Evolutionary conservation across 2,329 filamentous ascomycete species (phyloP), one percentile per base, ranked within the genome.

Genomic region (Colletotrichum lini): DNA sequence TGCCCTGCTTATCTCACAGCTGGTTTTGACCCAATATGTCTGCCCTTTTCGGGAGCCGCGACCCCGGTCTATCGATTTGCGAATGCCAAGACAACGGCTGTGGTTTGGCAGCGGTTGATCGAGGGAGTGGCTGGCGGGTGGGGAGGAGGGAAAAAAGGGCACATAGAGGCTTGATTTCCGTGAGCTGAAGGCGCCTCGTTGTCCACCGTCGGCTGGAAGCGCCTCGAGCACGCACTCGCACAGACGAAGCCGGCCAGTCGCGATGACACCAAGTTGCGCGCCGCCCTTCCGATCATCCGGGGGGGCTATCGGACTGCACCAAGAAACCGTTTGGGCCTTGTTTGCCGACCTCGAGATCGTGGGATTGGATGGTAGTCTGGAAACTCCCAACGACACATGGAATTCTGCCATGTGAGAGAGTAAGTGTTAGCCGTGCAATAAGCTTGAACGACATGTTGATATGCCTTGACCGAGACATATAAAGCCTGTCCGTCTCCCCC

Each of bases 181-280:
- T 26, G 16, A 52, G 63, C 54, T 52, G 54, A 52, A 21, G 53
- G 35, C 53, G 53, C 38, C 12, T 18, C 15, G 10, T 23, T 26
- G 13, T 35, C 9, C 26, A 47, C 64, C 40, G 13, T 23, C 9
- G 40, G 56, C 64, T 42, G 47, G 16, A 23, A 45, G 23, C 23
- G 47, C 56, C n/a, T 52, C 30, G 16, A 40, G 50, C 49, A 18
- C 44, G 9, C 30, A 44, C 18, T n/a, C 38, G 56, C 56, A 44
- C 56, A n/a, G 54, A 52, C 54, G n/a, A 38, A 23, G 63, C 4
- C 35, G 54, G 35, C 18, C 38, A 50, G 35, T 50, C 30, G 21
- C 30, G n/a, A 50, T 16, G 45, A 21, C 44, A 40, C 54, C 54
- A 66, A 58, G 21, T 9, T 23, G 40, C 53, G 53, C 35, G 26